Conservation (phyloP, 2,329 filamentous ascomycete genomes). For the Mollisiaceae sp. region DNA sequence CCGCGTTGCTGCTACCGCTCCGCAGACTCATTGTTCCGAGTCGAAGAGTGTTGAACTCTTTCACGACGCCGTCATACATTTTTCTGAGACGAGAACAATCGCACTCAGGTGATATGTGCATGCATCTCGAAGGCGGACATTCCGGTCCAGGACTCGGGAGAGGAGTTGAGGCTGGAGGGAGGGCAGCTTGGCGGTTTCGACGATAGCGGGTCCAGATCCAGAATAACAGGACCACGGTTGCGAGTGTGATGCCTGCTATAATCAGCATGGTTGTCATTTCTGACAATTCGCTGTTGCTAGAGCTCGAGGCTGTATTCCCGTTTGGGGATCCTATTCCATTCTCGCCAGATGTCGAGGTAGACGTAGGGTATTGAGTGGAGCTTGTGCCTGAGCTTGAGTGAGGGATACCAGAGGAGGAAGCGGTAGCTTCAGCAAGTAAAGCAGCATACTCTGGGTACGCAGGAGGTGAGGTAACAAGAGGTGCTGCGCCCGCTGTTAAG, state of each 20-base stretch:
- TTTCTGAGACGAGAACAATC: background rate
- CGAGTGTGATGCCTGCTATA: slow-evolving; percentile 18
- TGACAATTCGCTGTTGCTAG: slow-evolving; percentile 4
- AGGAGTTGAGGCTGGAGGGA: background rate
- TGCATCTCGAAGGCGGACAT: background rate
- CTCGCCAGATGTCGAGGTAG: background rate
- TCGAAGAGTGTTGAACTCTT: background rate
- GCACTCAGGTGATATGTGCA: background rate
- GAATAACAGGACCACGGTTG: slow-evolving; percentile 14
- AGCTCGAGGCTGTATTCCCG: slow-evolving; percentile 3
- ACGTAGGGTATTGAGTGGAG: background rate
- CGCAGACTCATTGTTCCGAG: background rate
- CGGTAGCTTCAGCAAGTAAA: background rate
- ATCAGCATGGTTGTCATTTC: slow-evolving; percentile 19
- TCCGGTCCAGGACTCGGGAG: background rate
- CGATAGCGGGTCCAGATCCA: slow-evolving; percentile 21
- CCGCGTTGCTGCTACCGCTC: background rate
- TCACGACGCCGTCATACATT: slow-evolving; percentile 8
- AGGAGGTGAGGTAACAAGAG: slow-evolving; percentile 11
- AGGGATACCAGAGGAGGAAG: background rate
- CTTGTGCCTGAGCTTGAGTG: slow-evolving; percentile 1
- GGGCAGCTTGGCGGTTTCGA: background rate
- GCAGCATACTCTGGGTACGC: background rate
- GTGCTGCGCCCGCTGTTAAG: slow-evolving; percentile 10
- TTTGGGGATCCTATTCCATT: background rate